Percentiles rank a stretch among this genome's conserved stretches.
phyloP scores from a whole-genome alignment of 768 basidiomycete genomes.

The Aureoboletus auriporus region DNA sequence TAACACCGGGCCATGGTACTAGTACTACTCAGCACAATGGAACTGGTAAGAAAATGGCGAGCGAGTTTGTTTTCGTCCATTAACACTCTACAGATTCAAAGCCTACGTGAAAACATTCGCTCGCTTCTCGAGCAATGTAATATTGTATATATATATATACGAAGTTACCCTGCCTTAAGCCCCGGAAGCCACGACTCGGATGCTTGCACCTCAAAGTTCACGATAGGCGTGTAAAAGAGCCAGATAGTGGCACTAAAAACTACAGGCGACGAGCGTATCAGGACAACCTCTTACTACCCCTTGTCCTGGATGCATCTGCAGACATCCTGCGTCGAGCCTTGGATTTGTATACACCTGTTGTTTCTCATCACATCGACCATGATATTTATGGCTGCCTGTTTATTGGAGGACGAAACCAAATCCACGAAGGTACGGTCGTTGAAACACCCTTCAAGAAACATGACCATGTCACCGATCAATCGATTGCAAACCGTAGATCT shows the following conservation, averaged over 20 bases:
- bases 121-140: conserved; percentile 15
- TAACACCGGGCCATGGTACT: no score
- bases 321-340: conserved; percentile 29
- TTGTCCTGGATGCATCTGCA: conserved; percentile 33
- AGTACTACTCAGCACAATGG: conserved; percentile 7
- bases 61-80: neutral
- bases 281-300: no score
- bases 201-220: no score
- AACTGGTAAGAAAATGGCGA: conserved; percentile 5
- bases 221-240: no score
- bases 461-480: no score
- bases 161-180: conserved; percentile 2
- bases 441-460: neutral
- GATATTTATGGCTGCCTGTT: conserved; percentile 31
- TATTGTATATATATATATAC: no score
- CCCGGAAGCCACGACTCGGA: no score
- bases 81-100: conserved; percentile 7
- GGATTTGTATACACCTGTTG: conserved; percentile 24
- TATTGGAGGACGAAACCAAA: conserved; percentile 31
- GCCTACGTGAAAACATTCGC: conserved; percentile 9
- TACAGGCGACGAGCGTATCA: no score
- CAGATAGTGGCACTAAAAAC: no score
- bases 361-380: conserved; percentile 33
- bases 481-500: conserved; percentile 13
- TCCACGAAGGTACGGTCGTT: conserved; percentile 23